phyloP scores from a whole-genome alignment of 2,329 filamentous ascomycete genomes.

The Curvularia sp. region DNA sequence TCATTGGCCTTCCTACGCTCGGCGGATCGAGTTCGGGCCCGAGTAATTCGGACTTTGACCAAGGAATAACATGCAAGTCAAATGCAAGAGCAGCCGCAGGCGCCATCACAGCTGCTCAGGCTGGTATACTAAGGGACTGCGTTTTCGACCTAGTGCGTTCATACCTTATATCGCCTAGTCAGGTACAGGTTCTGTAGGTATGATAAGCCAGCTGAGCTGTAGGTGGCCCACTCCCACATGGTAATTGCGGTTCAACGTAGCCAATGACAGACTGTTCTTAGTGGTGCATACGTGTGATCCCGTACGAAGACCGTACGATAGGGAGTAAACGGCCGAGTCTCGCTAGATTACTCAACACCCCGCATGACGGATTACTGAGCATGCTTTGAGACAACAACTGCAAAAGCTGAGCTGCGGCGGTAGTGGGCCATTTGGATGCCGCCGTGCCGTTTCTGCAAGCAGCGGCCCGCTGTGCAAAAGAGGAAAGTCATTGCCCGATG shows the following conservation, averaged over 20 bases:
- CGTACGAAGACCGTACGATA: not conserved
- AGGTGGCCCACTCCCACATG: not conserved
- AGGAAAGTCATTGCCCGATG: not conserved
- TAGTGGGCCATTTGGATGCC: not conserved
- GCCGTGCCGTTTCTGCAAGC: slow-evolving; percentile 2
- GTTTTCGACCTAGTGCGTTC: not conserved
- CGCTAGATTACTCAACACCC: not conserved
- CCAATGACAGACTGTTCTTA: not conserved
- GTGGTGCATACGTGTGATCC: not conserved
- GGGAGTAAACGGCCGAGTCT: not conserved
- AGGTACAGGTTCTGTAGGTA: not conserved
- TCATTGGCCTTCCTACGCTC: not conserved
- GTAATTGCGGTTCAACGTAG: too few relatives aligned
- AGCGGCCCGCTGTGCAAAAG: not conserved
- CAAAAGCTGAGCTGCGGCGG: not conserved
- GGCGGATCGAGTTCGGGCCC: not conserved
- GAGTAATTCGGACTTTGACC: not conserved
- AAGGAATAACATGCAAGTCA: not conserved
- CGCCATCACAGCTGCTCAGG: not conserved
- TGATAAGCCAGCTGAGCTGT: not conserved
- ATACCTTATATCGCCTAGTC: not conserved
- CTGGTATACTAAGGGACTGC: not conserved
- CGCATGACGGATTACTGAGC: not conserved
- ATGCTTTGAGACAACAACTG: not conserved
- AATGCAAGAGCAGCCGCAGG: not conserved